Base-by-base conservation (phyloP, 1,284 basidiomycete genomes). In the Naganishia sp. region DNA sequence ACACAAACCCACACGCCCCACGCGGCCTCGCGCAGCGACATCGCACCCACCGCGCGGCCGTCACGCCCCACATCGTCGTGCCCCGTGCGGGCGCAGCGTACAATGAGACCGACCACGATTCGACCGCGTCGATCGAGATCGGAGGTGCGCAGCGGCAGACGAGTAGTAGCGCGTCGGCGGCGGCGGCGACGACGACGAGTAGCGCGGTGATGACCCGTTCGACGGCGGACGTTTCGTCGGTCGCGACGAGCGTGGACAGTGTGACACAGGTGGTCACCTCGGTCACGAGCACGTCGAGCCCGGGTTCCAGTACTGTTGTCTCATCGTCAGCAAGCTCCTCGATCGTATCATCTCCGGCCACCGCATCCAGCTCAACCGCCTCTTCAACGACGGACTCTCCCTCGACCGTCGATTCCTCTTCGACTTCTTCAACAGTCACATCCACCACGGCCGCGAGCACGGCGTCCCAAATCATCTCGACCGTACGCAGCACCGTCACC, bases 31-130 rank as follows among this genome's bases (percentile, higher is more conserved):
- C 39, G 2, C 59, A 61, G 18, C 59, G 59, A n/a, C 59, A 59
- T n/a, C 56, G 56, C 15, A 23, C 7, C 18, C 56, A 59, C 25
- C 56, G 46, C 45, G 56, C 45, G 23, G 2, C 11, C 3, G 54
- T 39, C 11, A 25, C 55, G 4, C 21, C 18, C 10, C 28, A 55
- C n/a, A 31, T 33, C 6, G 25, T n/a, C 4, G 39, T 49, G 11
- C 42, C 61, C 7, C 25, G 65, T 21, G 65, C 65, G 9, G 65
- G 65, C 3, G 65, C 57, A n/a, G 65, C 59, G 11, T 66, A 53
- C 21, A 66, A 66, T 45, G 23, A 55, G 52, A 61, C 65, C 11
- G 65, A 66, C 21, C 46, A 48, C 28, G 44, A 64, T 54, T 9
- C 50, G 9, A 33, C 46, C 4, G 56, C 55, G 23, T 43, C 39